Evolutionary conservation across 1,284 basidiomycete genomes (phyloP).

Genomic region (Rhodotorula sp.): DNA sequence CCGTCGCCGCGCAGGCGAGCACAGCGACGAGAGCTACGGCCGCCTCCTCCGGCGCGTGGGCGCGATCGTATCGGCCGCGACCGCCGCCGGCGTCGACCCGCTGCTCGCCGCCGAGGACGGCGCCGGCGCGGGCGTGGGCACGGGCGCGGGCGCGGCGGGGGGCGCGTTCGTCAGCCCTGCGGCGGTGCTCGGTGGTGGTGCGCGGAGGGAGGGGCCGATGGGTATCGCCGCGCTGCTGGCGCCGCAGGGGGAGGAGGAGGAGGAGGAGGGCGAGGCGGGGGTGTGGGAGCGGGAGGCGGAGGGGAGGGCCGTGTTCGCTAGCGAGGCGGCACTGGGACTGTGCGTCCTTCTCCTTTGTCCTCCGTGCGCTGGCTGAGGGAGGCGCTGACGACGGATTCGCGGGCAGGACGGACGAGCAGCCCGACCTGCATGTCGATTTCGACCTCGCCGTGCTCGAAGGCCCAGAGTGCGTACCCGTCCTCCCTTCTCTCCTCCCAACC

Average conservation of each 20-base stretch:
- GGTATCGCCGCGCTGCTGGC: conserved; percentile 4
- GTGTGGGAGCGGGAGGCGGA: neutral
- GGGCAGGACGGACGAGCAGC: neutral
- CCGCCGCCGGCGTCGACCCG: neutral
- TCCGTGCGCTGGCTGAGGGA: neutral
- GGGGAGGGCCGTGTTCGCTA: neutral
- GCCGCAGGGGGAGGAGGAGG: neutral
- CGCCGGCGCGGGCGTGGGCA: neutral
- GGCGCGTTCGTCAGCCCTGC: conserved; percentile 1
- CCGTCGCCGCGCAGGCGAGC: neutral
- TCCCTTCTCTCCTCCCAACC: neutral
- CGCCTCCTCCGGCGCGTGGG: conserved; percentile 23
- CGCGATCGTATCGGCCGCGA: conserved; percentile 6
- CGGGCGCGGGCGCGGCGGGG: neutral
- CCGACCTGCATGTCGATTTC: conserved; percentile 11
- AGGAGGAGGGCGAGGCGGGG: too few relatives aligned
- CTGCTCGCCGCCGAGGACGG: neutral
- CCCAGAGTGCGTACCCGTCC: conserved; percentile 23
- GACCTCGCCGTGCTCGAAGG: conserved; percentile 22
- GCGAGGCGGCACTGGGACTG: conserved; percentile 1
- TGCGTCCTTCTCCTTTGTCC: neutral
- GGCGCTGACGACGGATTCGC: neutral
- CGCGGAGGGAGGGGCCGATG: neutral
- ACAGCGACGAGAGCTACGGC: conserved; percentile 10
- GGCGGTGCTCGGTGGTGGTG: neutral